Conservation (phyloP, 2,329 filamentous ascomycete species). For the Aspergillus thermomutatus region DNA sequence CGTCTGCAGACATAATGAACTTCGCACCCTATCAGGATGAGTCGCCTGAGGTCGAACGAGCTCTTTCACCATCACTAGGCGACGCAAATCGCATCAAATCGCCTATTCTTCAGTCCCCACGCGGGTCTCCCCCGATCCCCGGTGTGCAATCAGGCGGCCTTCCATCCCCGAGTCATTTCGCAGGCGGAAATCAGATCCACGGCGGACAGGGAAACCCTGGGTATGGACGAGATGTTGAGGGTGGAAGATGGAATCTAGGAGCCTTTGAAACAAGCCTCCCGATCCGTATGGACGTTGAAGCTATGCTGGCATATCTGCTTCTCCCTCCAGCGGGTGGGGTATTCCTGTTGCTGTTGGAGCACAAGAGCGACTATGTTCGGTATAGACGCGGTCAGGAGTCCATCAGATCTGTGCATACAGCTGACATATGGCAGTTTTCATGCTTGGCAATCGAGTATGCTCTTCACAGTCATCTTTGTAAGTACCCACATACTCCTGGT, state of each 20-base stretch:
- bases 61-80: conserved; percentile 67
- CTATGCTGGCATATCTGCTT: conserved; percentile 80
- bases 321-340: conserved; percentile 84
- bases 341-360: conserved; percentile 77
- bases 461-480: conserved; percentile 69
- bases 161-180: conserved; percentile 40
- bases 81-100: conserved; percentile 47
- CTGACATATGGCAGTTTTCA: conserved; percentile 65
- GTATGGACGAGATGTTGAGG: conserved; percentile 40
- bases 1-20: conserved; percentile 60
- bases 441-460: conserved; percentile 86
- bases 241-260: conserved; percentile 64
- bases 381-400: conserved; percentile 38
- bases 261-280: conserved; percentile 87
- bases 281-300: conserved; percentile 83
- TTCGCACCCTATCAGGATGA: conserved; percentile 97
- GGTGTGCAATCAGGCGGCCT: conserved; percentile 42
- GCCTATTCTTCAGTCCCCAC: conserved; percentile 54
- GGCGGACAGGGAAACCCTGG: conserved; percentile 40
- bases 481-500: conserved; percentile 18
- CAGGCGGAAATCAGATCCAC: conserved; percentile 24
- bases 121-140: conserved; percentile 44
- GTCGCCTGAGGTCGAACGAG: conserved; percentile 77
- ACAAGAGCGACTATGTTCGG: conserved; percentile 96
- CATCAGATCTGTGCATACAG: not conserved